These are phyloP conservation scores for Selaginella tamariscina DNA, from an alignment of 75 land plant species.

Conservation along the genomic window DNA sequence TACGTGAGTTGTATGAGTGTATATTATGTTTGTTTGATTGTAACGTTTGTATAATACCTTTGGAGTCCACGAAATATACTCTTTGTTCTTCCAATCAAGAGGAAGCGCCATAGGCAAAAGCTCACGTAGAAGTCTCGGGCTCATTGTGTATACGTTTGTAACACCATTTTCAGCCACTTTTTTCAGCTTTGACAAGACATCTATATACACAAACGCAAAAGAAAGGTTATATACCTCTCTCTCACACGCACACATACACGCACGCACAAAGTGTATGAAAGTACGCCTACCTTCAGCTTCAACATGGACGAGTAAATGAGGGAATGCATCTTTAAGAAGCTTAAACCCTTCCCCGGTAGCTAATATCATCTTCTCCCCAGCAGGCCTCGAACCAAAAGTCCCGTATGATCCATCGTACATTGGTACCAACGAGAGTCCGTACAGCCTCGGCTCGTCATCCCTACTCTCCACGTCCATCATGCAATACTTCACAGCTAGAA, in stretches of 20 bases:
- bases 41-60: no score
- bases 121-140: constrained; percentile 51
- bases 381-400: constrained; percentile 32
- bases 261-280: no score
- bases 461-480: constrained; percentile 42
- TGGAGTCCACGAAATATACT: constrained; percentile 23
- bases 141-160: constrained; percentile 42
- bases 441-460: constrained; percentile 28
- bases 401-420: constrained; percentile 58
- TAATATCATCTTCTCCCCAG: constrained; percentile 53
- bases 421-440: constrained; percentile 72
- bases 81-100: constrained; percentile 55
- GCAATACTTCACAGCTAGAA: constrained; percentile 69
- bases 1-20: no score
- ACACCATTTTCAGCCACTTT: constrained; percentile 41
- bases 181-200: constrained; percentile 35
- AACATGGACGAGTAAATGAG: constrained; percentile 54
- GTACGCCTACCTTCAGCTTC: no score
- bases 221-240: no score
- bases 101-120: constrained; percentile 58
- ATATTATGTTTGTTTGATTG: no score
- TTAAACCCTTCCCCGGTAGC: constrained; percentile 43
- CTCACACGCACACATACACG: no score
- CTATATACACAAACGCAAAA: constrained; percentile 41
- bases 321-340: constrained; percentile 52